phyloP scores from a whole-genome alignment of 169 alveolate species.

The Plasmodium cynomolgi region DNA sequence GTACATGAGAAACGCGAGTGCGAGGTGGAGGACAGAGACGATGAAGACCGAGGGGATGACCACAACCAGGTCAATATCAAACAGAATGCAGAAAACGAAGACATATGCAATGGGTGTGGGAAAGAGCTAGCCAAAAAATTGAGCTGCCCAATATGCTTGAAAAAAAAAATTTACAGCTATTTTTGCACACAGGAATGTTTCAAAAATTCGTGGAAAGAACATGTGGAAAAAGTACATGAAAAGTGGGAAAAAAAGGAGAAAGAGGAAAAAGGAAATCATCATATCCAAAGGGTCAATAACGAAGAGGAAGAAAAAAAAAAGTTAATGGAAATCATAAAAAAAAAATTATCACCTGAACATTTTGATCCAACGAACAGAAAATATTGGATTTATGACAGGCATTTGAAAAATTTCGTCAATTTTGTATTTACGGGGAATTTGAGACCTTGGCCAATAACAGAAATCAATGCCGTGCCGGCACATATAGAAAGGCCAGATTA shows the following conservation, averaged over 20 bases:
- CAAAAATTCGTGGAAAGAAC: constrained; percentile 92
- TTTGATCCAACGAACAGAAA: constrained; percentile 28
- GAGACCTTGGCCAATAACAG: constrained; percentile 94
- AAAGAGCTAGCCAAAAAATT: constrained; percentile 73
- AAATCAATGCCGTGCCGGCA: constrained; percentile 92
- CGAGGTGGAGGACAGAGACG: background rate
- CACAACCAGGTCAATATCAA: background rate
- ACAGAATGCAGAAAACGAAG: background rate
- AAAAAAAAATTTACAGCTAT: constrained; percentile 80
- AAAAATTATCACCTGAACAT: constrained; percentile 14
- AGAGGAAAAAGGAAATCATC: background rate
- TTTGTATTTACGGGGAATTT: constrained; percentile 93
- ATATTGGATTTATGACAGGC: constrained; percentile 27
- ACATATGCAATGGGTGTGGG: constrained; percentile 79
- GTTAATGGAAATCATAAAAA: constrained; percentile 1
- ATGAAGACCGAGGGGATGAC: background rate
- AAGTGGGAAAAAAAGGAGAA: constrained; percentile 25
- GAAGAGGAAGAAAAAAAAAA: constrained; percentile 20
- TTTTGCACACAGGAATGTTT: constrained; percentile 97
- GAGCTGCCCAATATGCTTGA: constrained; percentile 83
- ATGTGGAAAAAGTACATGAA: constrained; percentile 90
- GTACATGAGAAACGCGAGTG: background rate
- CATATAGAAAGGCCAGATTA: constrained; percentile 97
- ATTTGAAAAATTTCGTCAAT: constrained; percentile 81
- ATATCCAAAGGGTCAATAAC: background rate